Evolutionary conservation across 2,329 filamentous ascomycete species (phyloP), one percentile per base, ranked within the genome.

Genomic region (Fusarium humuli): DNA sequence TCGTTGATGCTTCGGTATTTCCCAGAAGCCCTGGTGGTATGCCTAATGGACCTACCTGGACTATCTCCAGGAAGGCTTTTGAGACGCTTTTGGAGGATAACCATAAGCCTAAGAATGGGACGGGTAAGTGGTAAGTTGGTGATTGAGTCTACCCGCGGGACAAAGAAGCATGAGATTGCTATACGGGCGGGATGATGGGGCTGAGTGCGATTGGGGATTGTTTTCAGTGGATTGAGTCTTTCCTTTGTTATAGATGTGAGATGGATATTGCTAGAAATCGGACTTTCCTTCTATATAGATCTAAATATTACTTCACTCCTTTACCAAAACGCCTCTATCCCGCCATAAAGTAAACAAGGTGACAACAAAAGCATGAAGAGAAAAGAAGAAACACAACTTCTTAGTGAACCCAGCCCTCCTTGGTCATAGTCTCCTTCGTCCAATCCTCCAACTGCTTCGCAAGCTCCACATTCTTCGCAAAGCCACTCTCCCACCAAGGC

Each of bases 391-490:
- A 5, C n/a, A 22, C 22, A 22, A 22, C 22, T 22, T 22, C 10
- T 18, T 29, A 66, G 7, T 61, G 11, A 12, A 62, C 14, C 65
- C 68, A 72, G 1, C 65, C 68, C 11, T 57, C 61, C 4, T 45
- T 62, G 3, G 3, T 23, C 65, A 73, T 73, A 4, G 34, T 49
- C 25, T 48, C 56, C 7, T n/a, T 46, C 1, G 71, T 73, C 71
- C 71, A 73, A 2, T 48, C 18, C 45, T 73, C 61, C 45, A 73
- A 30, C 30, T 58, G 65, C 27, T 70, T 37, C 3, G 65, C 65
- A 7, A 73, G 10, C 2, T 42, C 30, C 5, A 37, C 71, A 13
- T 73, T 48, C 44, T 73, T 73, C 0, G 68, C 42, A 14, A 25
- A 14, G 34, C 50, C 25, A 0, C 57, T 73, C 32, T 64, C 23